Evolutionary conservation across 1,139 yeast species (phyloP), one percentile per base, ranked within the genome.

Genomic region (Suhomyces terraborum): DNA sequence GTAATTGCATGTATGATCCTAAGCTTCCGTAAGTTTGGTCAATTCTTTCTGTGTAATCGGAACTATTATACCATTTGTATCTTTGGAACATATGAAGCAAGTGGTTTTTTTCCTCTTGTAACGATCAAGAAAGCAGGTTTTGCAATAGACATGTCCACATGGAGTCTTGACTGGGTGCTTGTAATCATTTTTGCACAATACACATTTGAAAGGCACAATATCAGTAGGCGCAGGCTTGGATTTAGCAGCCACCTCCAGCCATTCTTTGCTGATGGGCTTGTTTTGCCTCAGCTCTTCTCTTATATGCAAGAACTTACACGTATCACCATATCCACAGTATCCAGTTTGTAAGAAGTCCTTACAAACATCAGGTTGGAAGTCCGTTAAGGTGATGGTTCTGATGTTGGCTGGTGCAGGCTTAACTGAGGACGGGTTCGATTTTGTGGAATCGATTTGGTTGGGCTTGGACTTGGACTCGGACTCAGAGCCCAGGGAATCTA

Each of bases 281-380:
- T 84, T 86, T 29, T 83, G 83, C 48, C 77, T 80, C 63, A 85
- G 86, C 59, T 89, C 96, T 50, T 88, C 96, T 58, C 98, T 67
- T 9, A 87, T 79, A 58, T 94, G 98, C 22, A 93, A 62, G 61
- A 94, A 94, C 66, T 93, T 94, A 67, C 99, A 94, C n/a, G 95
- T 84, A 55, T 94, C 98, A 7, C 99, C 99, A 59, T 84, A 94
- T 5, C 98, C 98, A 71, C 98, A 94, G 58, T 82, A 91, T 0
- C 98, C 98, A 0, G 95, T 91, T 52, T 85, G 88, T 46, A 82
- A 78, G 61, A 79, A 94, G 61, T 94, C 98, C 56, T 93, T 94
- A 59, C 98, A 94, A 3, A 94, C 84, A 58, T 93, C 98, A 0
- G 95, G 95, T 56, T 88, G 96, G 59, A 84, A 93, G 56, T 93